A percentile compares a stretch with the other conserved stretches of the same genome.
These are phyloP conservation scores for Suhomyces sp. DNA, from an alignment of 805 yeast species.

Conservation along the genomic window DNA sequence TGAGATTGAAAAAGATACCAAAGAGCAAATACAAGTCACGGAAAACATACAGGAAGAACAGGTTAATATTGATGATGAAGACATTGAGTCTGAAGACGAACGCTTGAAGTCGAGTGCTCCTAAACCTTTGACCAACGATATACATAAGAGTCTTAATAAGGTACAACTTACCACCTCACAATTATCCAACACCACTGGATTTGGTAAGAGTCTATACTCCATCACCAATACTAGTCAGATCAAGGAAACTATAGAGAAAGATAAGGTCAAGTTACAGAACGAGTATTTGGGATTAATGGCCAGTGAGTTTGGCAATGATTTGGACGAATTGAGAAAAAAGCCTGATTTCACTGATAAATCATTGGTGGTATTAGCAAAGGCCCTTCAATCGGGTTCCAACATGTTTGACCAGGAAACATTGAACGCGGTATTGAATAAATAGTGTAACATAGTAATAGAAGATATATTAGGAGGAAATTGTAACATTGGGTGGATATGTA, in stretches of 20 bases:
- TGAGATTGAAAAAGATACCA: slow-evolving; percentile 13
- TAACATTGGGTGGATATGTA: too few relatives aligned
- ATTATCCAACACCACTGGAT: slow-evolving; percentile 14
- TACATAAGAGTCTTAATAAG: slow-evolving; percentile 19
- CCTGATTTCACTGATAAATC: slow-evolving; percentile 63
- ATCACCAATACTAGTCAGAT: slow-evolving; percentile 16
- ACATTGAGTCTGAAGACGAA: slow-evolving; percentile 28
- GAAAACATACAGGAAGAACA: slow-evolving; percentile 5
- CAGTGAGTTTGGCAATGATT: slow-evolving; percentile 57
- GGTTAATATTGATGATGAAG: slow-evolving; percentile 32
- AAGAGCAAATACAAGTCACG: slow-evolving; percentile 14
- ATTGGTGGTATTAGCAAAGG: slow-evolving; percentile 54
- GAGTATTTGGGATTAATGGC: slow-evolving; percentile 58
- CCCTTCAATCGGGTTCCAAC: slow-evolving; percentile 57
- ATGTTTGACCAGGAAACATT: slow-evolving; percentile 57
- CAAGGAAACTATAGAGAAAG: slow-evolving; percentile 24
- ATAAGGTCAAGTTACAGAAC: slow-evolving; percentile 42
- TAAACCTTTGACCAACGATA: slow-evolving; percentile 18
- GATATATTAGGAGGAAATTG: too few relatives aligned
- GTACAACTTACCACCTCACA: slow-evolving; percentile 27
- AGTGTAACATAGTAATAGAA: slow-evolving; percentile 4
- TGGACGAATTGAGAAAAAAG: slow-evolving; percentile 57
- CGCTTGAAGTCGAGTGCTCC: slow-evolving; percentile 14
- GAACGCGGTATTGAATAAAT: slow-evolving; percentile 18
- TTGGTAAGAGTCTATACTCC: slow-evolving; percentile 13